Percentiles rank a stretch among this genome's conserved stretches.
Evolutionary conservation across 2,329 filamentous ascomycete species (phyloP).

Genomic region (Beauveria varroae): DNA sequence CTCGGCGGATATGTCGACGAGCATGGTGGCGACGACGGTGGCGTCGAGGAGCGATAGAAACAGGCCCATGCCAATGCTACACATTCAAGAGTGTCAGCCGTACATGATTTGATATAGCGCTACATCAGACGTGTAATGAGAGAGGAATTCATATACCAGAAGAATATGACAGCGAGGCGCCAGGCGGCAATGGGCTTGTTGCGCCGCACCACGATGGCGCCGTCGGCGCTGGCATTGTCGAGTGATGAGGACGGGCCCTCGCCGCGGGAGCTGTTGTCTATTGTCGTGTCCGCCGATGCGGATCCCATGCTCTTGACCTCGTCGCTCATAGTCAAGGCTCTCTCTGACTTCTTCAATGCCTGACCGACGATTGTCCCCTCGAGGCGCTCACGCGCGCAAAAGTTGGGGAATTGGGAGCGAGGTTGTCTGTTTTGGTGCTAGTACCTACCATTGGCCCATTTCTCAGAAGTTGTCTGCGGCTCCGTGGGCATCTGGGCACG

Average conservation of each 20-base stretch:
- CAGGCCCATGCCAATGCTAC: conserved; percentile 10
- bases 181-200: conserved; percentile 15
- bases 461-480: too few relatives aligned
- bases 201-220: conserved; percentile 11
- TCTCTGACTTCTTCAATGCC: background rate
- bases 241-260: background rate
- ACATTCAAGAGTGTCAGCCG: too few relatives aligned
- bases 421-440: too few relatives aligned
- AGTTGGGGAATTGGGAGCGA: too few relatives aligned
- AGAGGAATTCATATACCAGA: conserved; percentile 7
- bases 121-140: background rate
- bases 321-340: background rate
- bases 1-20: conserved; percentile 10
- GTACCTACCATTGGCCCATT: too few relatives aligned
- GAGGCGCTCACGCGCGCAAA: too few relatives aligned
- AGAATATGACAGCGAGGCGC: conserved; percentile 13
- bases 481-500: too few relatives aligned
- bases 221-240: background rate
- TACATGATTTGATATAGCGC: too few relatives aligned
- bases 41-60: conserved; percentile 12
- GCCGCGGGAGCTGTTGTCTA: background rate
- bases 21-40: conserved; percentile 13
- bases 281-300: background rate
- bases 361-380: too few relatives aligned
- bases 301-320: conserved; percentile 4